These are phyloP conservation scores for Yarrowia divulgata DNA, from an alignment of 805 yeast species.

Conservation along the genomic window DNA sequence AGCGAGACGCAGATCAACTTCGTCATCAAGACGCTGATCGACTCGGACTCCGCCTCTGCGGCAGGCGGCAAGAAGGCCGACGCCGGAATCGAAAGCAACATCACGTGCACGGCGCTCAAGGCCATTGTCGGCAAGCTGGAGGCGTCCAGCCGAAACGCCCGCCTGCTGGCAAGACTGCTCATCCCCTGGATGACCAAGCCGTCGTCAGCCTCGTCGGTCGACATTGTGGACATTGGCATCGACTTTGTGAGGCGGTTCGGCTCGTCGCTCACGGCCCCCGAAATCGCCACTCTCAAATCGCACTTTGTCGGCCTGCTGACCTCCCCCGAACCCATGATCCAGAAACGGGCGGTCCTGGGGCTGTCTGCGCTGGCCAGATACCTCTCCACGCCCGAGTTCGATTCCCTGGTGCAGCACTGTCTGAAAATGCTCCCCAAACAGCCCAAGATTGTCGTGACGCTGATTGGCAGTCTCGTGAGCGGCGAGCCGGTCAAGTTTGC, in stretches of 20 bases:
- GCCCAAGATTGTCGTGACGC: conserved; percentile 11
- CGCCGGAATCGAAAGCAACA: conserved; percentile 24
- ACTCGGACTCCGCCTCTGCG: conserved; percentile 4
- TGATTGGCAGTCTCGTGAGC: conserved; percentile 47
- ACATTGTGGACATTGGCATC: conserved; percentile 65
- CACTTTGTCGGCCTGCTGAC: conserved; percentile 52
- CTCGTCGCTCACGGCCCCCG: conserved; percentile 51
- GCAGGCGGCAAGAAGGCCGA: background rate
- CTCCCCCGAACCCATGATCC: conserved; percentile 54
- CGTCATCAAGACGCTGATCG: conserved; percentile 41
- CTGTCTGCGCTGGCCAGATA: conserved; percentile 55
- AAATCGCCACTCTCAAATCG: conserved; percentile 48
- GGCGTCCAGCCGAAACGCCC: conserved; percentile 44
- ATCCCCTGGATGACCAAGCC: conserved; percentile 43
- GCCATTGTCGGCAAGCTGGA: conserved; percentile 46
- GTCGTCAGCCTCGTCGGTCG: conserved; percentile 52
- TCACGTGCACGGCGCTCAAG: conserved; percentile 50
- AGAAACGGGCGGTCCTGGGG: conserved; percentile 60
- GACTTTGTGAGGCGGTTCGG: conserved; percentile 64
- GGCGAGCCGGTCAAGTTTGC: conserved; percentile 43
- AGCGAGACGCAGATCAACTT: conserved; percentile 42
- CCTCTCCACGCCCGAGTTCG: conserved; percentile 41
- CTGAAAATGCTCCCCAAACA: background rate
- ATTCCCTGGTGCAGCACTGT: conserved; percentile 10
- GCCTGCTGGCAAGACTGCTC: conserved; percentile 45